Evolutionary conservation across 164 flowering plant genomes (phyloP), one percentile per base, ranked within the genome.

Genomic region (Piper longum): DNA sequence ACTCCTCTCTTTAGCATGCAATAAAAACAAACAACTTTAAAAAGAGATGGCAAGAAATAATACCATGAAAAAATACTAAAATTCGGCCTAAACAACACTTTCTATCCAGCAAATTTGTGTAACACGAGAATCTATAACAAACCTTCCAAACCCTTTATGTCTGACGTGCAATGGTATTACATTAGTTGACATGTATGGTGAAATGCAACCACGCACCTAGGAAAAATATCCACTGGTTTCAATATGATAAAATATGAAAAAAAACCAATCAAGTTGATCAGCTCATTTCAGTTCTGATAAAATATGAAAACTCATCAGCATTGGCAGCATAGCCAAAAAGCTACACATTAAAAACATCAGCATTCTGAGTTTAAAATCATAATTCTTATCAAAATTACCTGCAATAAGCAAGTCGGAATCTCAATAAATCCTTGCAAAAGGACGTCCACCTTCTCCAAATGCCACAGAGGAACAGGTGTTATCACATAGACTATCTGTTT

Each of bases 351-450:
- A 11, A 41, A 54, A 55, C 52, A 36, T 26, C 4, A 54, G 18
- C 8, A 54, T 5, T 3, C 39, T 13, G 41, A 17, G 16, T 6
- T 40, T 3, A 41, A 11, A 8, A 43, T 64, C 19, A 8, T 26
- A 55, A 55, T 16, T 16, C 3, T 55, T 55, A 16, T 55, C 18
- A 55, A 17, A 55, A 7, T 16, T 78, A 89, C 98, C 95, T 92
- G 93, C 79, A 93, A 74, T 64, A 93, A 77, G 73, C 79, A 65
- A 66, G 78, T 71, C 8, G 97, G 98, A 67, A 93, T 80, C 70
- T 84, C 85, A 60, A 93, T 73, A 41, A 72, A 84, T 11, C 98
- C 98, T 73, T 82, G 97, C 54, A 93, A 76, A 6, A 93, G 73
- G 57, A 84, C 71, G 80, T 89, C 84, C 44, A 93, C 98, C 66